phyloP scores from a whole-genome alignment of 2,329 filamentous ascomycete species.

The Rhexocercosporidium sp. region DNA sequence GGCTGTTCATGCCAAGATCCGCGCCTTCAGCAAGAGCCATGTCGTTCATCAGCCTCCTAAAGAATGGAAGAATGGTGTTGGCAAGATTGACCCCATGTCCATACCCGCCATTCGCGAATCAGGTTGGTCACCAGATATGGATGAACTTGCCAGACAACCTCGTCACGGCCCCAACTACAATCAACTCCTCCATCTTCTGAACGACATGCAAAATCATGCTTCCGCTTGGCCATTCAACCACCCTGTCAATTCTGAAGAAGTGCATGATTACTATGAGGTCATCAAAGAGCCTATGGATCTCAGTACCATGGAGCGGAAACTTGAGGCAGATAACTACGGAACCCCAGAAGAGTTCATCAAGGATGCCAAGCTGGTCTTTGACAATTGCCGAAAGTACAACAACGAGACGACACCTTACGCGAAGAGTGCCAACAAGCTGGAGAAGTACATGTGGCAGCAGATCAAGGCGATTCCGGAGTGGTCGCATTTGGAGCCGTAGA shows the following conservation, averaged over 20 bases:
- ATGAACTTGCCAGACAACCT: constrained; percentile 91
- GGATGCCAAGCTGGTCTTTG: constrained; percentile 87
- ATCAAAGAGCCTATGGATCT: constrained; percentile 99
- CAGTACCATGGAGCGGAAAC: constrained; percentile 92
- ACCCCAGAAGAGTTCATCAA: constrained; percentile 91
- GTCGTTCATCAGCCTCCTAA: constrained; percentile 84
- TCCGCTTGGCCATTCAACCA: constrained; percentile 94
- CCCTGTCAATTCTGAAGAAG: constrained; percentile 93
- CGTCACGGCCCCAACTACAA: constrained; percentile 97
- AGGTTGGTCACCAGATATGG: constrained; percentile 97
- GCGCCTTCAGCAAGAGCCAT: constrained; percentile 87
- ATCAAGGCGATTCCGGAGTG: constrained; percentile 93
- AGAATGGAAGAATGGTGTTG: constrained; percentile 79
- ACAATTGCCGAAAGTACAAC: constrained; percentile 96
- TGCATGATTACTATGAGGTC: constrained; percentile 98
- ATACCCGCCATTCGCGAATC: constrained; percentile 90
- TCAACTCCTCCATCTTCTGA: constrained; percentile 88
- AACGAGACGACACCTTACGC: constrained; percentile 94
- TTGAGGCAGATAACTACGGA: constrained; percentile 90
- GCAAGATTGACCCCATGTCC: constrained; percentile 80
- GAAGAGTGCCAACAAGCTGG: constrained; percentile 91
- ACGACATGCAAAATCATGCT: constrained; percentile 92
- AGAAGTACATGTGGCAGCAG: constrained; percentile 93
- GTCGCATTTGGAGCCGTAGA: constrained; percentile 57
- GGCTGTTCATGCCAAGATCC: constrained; percentile 91